Base-by-base conservation (phyloP, 768 basidiomycete genomes). In the Russula virescens region DNA sequence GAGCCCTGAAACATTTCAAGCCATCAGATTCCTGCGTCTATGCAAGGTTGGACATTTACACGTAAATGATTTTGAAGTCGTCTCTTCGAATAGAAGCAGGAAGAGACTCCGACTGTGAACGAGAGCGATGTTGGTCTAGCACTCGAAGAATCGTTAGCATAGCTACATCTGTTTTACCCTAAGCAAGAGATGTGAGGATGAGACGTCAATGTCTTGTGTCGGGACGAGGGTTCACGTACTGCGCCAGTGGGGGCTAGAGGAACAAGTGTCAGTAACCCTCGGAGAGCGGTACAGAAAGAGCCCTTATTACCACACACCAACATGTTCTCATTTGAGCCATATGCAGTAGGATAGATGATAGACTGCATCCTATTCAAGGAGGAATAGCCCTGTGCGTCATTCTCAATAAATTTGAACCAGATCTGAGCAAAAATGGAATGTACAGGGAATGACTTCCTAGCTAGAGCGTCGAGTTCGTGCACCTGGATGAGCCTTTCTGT, bases 101-200 rank as follows among this genome's bases (percentile, higher is more conserved):
- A 8, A 84, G 68, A 69, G 72, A 48, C 58, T 72, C 56, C 70
- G 74, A 10, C 61, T 69, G 40, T 70, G 71, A 4, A 68, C 61
- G 25, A 70, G 59, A 28, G 70, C 80, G 72, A 72, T 96, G 82
- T 69, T 94, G 92, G 53, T 85, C 77, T 50, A 98, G 76, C 31
- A 95, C 90, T 34, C 94, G 90, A 51, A 99, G 82, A 64, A 99
- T 88, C 3, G 92, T 82, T 70, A 99, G 80, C 85, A 98, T 89
- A 0, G 97, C 97, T 0, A 99, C 89, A 73, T 99, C 97, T 0
- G 97, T 99, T 91, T 99, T 99, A 74, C 97, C 97, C 94, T 95
- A 68, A 35, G 43, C 19, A 54, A 23, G 40, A 56, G 6, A 35
- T 18, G 48, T 61, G 38, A 64, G 25, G 19, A 48, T 51, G 42